Evolutionary conservation across 1,284 basidiomycete genomes (phyloP).

Genomic region (Malassezia caprae): DNA sequence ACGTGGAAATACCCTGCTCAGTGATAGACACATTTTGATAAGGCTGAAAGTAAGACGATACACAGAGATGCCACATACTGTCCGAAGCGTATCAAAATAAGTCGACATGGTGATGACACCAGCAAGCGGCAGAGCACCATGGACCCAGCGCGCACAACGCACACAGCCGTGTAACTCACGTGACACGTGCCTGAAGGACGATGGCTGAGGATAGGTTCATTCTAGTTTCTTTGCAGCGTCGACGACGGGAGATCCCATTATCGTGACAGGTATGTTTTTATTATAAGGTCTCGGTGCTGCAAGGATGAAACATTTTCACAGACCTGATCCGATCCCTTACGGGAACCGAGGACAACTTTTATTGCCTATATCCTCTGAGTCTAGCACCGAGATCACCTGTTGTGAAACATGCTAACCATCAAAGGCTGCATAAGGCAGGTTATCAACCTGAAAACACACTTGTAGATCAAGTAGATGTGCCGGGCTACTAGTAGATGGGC

Average conservation of each 20-base stretch:
- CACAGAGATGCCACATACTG: slow-evolving; percentile 51
- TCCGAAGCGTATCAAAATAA: slow-evolving; percentile 73
- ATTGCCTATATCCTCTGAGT: slow-evolving; percentile 18
- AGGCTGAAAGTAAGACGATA: slow-evolving; percentile 21
- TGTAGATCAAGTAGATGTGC: background rate
- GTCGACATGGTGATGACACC: slow-evolving; percentile 58
- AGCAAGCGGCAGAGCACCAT: background rate
- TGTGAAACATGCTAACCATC: background rate
- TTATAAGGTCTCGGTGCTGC: background rate
- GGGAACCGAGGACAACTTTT: slow-evolving; percentile 15
- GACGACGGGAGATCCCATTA: background rate
- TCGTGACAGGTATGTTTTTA: background rate
- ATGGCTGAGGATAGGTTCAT: background rate
- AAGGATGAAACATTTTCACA: slow-evolving; percentile 16
- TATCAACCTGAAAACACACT: background rate
- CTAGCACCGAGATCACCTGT: background rate
- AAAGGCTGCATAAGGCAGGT: background rate
- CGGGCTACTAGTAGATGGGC: background rate
- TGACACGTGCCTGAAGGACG: background rate
- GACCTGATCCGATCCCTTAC: slow-evolving; percentile 21
- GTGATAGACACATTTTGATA: slow-evolving; percentile 68
- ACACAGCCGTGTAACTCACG: background rate
- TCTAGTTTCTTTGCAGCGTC: background rate
- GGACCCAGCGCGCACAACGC: no score
- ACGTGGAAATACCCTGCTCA: slow-evolving; percentile 75